Evolutionary conservation across 805 yeast species (phyloP), one percentile per base, ranked within the genome.

Genomic region (Cyberlindnera japonica): DNA sequence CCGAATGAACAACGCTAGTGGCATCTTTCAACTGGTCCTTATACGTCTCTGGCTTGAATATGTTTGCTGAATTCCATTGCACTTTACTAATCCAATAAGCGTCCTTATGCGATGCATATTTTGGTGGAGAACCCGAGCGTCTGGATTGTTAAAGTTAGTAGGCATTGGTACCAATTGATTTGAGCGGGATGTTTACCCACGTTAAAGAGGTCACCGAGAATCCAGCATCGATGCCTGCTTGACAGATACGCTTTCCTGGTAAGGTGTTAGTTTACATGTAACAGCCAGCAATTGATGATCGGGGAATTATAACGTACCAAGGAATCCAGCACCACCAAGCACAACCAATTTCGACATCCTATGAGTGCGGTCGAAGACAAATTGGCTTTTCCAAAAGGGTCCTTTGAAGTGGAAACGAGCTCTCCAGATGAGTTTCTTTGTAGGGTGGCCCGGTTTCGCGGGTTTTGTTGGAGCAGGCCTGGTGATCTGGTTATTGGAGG

Each of bases 241-340:
- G 81, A 55, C 95, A 85, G 8, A 90, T 79, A 24, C 80, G 65
- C 41, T 67, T 70, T 11, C 95, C 89, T 43, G 25, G n/a, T 25
- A 8, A 7, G 6, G 6, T 28, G 29, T 26, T 26, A 26, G 29
- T 15, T 9, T 9, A 9, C n/a, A n/a, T n/a, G n/a, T n/a, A n/a
- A n/a, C n/a, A n/a, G 29, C n/a, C 29, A n/a, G n/a, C 17, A n/a
- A 21, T 31, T n/a, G 24, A 30, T n/a, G n/a, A 15, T 15, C 8
- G 13, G 14, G 22, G 19, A 7, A 23, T n/a, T 10, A 32, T 4
- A 12, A 57, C 66, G 33, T 48, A 50, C 77, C 83, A 14, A 90
- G 60, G 56, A 86, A 86, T 8, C 97, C 97, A 49, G 77, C 79
- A 1, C 97, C 96, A 14, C 98, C 98, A 54, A 89, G 77, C 0